These are phyloP conservation scores for Pseudohyphozyma bogoriensis DNA, from an alignment of 768 basidiomycete genomes.

Conservation along the genomic window DNA sequence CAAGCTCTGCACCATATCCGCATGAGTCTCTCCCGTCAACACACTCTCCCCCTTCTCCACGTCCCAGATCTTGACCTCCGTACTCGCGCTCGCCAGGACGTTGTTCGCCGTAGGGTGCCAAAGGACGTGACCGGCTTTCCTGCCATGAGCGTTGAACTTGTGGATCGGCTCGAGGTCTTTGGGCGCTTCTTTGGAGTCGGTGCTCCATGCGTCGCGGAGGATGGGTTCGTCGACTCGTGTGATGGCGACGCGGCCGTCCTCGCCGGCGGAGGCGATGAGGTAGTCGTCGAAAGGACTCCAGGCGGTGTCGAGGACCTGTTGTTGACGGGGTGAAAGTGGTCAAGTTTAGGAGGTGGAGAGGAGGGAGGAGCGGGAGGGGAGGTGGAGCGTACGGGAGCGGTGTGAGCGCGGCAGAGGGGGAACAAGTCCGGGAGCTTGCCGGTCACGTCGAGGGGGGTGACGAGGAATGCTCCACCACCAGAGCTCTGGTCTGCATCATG, in stretches of 20 bases:
- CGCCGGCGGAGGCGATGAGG: conserved; percentile 80
- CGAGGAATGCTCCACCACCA: conserved; percentile 87
- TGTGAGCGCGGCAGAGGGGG: conserved; percentile 70
- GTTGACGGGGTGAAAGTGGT: conserved; percentile 30
- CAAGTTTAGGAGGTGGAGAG: background rate
- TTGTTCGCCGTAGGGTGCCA: conserved; percentile 87
- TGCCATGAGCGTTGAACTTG: conserved; percentile 50
- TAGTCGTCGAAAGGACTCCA: conserved; percentile 92
- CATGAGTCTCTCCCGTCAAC: conserved; percentile 51
- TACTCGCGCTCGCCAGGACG: conserved; percentile 65
- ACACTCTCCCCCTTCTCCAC: conserved; percentile 61
- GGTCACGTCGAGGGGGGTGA: conserved; percentile 61
- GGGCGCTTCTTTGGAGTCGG: conserved; percentile 67
- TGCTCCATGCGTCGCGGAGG: conserved; percentile 54
- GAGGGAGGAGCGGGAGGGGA: no score
- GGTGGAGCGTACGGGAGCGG: conserved; percentile 40
- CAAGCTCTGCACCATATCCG: conserved; percentile 76
- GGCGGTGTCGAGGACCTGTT: conserved; percentile 81
- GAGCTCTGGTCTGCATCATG: conserved; percentile 46
- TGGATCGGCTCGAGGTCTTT: conserved; percentile 76
- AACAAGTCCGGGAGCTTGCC: conserved; percentile 69
- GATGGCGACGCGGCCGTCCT: conserved; percentile 86
- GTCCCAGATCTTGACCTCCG: conserved; percentile 88
- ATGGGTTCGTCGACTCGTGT: conserved; percentile 67
- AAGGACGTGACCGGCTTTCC: conserved; percentile 86